Percentiles rank a stretch among this genome's conserved stretches.
Evolutionary conservation across 176 grass and related monocot genomes (phyloP).

Genomic region (Oryza glumipatula): DNA sequence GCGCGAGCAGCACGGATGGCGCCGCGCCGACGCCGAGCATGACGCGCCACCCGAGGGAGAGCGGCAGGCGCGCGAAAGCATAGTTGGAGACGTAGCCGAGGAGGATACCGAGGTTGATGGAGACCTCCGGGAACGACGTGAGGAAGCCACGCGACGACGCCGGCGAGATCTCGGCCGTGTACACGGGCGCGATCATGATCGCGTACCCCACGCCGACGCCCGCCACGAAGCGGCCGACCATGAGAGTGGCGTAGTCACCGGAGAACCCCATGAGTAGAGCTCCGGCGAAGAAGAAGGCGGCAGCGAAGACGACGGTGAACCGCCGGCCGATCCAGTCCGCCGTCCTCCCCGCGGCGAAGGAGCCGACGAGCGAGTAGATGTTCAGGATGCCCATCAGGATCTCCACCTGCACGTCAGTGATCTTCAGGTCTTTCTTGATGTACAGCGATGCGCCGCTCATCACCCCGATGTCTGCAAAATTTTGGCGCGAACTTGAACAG

Average conservation of each 20-base stretch:
- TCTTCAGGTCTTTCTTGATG: constrained; percentile 62
- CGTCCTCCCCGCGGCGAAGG: constrained; percentile 61
- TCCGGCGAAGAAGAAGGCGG: constrained; percentile 56
- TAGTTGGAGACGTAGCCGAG: constrained; percentile 74
- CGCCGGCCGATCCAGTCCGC: constrained; percentile 80
- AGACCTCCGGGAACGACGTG: constrained; percentile 61
- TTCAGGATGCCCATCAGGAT: constrained; percentile 63
- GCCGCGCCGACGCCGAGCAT: constrained; percentile 70
- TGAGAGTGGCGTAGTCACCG: constrained; percentile 51
- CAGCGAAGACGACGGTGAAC: constrained; percentile 59
- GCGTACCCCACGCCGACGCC: constrained; percentile 71
- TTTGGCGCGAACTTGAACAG: neutral
- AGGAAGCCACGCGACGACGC: constrained; percentile 64
- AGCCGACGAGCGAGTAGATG: constrained; percentile 66
- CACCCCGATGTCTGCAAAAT: constrained; percentile 66
- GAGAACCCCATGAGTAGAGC: constrained; percentile 68
- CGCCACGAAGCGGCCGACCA: constrained; percentile 59
- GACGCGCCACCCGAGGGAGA: constrained; percentile 62
- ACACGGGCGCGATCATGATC: constrained; percentile 65
- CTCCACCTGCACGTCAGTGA: constrained; percentile 65
- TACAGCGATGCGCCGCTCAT: constrained; percentile 78
- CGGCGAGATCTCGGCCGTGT: constrained; percentile 68
- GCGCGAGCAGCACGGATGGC: constrained; percentile 57
- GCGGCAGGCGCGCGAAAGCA: constrained; percentile 45
- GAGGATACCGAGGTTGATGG: constrained; percentile 69